Conservation (phyloP, 305 asterid genomes). For the Rubia tinctorum region DNA sequence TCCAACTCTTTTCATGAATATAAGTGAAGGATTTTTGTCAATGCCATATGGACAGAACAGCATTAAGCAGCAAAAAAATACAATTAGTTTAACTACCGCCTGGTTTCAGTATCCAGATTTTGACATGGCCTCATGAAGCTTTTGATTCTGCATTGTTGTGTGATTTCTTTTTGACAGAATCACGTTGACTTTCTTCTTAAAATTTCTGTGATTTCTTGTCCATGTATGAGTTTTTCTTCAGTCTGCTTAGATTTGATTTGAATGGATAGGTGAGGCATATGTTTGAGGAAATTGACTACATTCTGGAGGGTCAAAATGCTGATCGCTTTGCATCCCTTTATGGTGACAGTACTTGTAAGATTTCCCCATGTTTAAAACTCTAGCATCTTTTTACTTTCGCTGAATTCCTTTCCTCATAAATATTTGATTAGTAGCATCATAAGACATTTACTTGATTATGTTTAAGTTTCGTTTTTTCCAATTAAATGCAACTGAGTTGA, state of each 20-base stretch:
- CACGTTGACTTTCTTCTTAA: background rate
- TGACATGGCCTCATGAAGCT: background rate
- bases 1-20: background rate
- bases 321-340: constrained; percentile 89
- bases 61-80: background rate
- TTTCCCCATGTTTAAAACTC: background rate
- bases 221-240: constrained; percentile 13
- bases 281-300: constrained; percentile 96
- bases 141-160: background rate
- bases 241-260: constrained; percentile 27
- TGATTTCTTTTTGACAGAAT: background rate
- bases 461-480: background rate
- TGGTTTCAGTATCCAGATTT: background rate
- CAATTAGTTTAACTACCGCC: background rate
- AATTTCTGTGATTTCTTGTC: constrained; percentile 10
- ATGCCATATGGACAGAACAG: background rate
- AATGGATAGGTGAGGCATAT: constrained; percentile 81
- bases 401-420: background rate
- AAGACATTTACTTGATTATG: background rate
- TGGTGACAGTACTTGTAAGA: constrained; percentile 56
- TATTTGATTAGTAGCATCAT: background rate
- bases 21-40: background rate
- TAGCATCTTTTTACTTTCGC: background rate
- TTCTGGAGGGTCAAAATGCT: constrained; percentile 93
- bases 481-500: background rate